Evolutionary conservation across 139 green algal species (phyloP), one percentile per base, ranked within the genome.

Genomic region (Zygnema circumcarinatum): DNA sequence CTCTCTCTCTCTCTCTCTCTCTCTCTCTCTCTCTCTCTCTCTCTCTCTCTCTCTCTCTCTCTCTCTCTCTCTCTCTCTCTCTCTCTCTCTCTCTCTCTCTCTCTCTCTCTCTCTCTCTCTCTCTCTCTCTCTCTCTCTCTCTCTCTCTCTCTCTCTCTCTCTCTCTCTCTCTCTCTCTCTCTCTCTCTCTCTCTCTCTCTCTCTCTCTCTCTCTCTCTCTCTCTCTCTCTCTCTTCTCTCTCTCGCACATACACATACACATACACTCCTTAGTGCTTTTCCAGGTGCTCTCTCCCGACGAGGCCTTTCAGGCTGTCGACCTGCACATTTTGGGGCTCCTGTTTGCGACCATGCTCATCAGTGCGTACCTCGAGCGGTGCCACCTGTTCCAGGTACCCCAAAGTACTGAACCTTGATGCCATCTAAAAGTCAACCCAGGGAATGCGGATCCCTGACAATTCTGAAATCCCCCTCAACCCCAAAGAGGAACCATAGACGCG

Each of bases 311-410:
- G 7, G 75, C 75, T 11, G 21, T 83, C 7, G 32, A 83, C 75
- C 75, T 83, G 16, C 75, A 39, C 31, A 73, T 74, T 25, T 21
- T 83, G 75, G 75, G 21, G 21, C 75, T 83, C 11, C 75, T 83
- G 21, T 83, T 83, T 73, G 75, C 40, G 21, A 83, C 75, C 25
- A 83, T 83, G 75, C 21, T 83, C 16, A 11, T 83, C 29, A 83
- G 75, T 41, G 29, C 75, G 7, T 83, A 74, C 21, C 62, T 86
- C 36, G 62, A 83, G 67, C 11, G 21, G n/a, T 54, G 62, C 21
- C 16, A 84, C 21, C 52, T 84, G 31, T 84, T 79, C 41, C 16
- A 32, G 33, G 33, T 80, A 80, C 31, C 25, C 25, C 33, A n/a
- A n/a, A n/a, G n/a, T 72, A n/a, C 56, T 72, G 56, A n/a, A n/a